These are phyloP conservation scores for Penicillium longicatenatum DNA, from an alignment of 495 filamentous ascomycete species.

Conservation along the genomic window DNA sequence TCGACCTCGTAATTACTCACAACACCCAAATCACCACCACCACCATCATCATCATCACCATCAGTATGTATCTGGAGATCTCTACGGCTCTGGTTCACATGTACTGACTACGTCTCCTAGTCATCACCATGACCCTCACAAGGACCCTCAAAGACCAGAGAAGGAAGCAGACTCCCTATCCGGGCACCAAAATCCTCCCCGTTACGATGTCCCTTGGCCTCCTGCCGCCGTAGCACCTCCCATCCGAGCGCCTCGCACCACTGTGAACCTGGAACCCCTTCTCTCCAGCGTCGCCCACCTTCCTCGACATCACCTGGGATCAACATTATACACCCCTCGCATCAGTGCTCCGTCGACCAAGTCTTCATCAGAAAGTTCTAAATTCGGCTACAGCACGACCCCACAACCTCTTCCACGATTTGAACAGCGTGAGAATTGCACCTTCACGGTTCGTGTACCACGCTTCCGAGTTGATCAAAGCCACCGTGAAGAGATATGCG, in stretches of 20 bases:
- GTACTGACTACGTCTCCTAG: conserved; percentile 34
- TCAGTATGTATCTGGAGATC: conserved; percentile 52
- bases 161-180: conserved; percentile 56
- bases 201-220: conserved; percentile 50
- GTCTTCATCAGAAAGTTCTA: conserved; percentile 52
- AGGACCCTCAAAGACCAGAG: conserved; percentile 54
- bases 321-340: conserved; percentile 55
- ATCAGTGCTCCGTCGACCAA: conserved; percentile 50
- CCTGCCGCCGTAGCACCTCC: conserved; percentile 40
- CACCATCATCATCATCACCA: conserved; percentile 60
- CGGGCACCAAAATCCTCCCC: conserved; percentile 52
- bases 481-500: conserved; percentile 79
- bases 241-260: conserved; percentile 62
- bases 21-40: conserved; percentile 54
- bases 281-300: conserved; percentile 67
- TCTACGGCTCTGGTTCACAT: neutral
- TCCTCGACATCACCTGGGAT: conserved; percentile 82
- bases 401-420: conserved; percentile 78
- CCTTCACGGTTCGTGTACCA: conserved; percentile 83
- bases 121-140: conserved; percentile 59
- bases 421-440: conserved; percentile 84
- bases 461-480: conserved; percentile 68
- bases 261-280: conserved; percentile 65
- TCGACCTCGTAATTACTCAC: too few relatives aligned
- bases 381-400: conserved; percentile 67